Base-by-base conservation (phyloP, 192 early-diverging fungal genomes). In the Gaertneriomyces semiglobifer region DNA sequence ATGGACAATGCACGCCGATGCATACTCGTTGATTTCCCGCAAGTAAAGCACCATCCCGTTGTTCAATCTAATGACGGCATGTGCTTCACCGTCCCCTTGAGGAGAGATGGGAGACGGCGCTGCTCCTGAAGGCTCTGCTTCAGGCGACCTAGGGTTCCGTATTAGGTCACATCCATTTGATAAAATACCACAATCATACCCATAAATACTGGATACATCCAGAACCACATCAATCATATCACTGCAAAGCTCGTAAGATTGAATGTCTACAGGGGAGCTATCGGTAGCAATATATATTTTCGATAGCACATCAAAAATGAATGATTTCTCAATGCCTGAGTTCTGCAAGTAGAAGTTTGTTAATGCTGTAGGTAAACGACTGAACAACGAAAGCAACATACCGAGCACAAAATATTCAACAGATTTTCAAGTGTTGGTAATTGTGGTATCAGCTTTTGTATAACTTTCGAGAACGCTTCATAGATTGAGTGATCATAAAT, bases 221-320 rank as follows among this genome's bases (percentile, higher is more conserved):
- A 93, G 86, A 46, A 92, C 85, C 12, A 92, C 91, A 53, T 94
- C 94, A 72, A 98, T 93, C 84, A 94, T 96, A 70, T 98, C 91
- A 59, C 88, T 90, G 60, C 94, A 93, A 59, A 98, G 87, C 77
- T 91, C 89, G 76, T 95, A 98, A 5, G 87, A 84, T 65, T 93
- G 92, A 53, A 80, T 72, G 68, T 80, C 77, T 45, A 81, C 82
- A 5, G 96, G 95, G 7, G 94, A 93, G 60, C 86, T 86, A 62
- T 98, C 96, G 5, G 92, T 97, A 4, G 96, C 93, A 60, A 98
- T 87, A 70, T 97, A 98, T 39, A 97, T 88, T 69, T 95, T 95
- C 14, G 91, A 90, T 38, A 80, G 52, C 5, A 88, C 80, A 70
- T 98, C 96, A 65, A 98, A 94, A 54, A 98, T 76, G 68, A 94